Percentiles rank a stretch among this genome's conserved stretches.
phyloP scores from a whole-genome alignment of 2,329 filamentous ascomycete genomes.

The Aspergillus pseudonomiae region DNA sequence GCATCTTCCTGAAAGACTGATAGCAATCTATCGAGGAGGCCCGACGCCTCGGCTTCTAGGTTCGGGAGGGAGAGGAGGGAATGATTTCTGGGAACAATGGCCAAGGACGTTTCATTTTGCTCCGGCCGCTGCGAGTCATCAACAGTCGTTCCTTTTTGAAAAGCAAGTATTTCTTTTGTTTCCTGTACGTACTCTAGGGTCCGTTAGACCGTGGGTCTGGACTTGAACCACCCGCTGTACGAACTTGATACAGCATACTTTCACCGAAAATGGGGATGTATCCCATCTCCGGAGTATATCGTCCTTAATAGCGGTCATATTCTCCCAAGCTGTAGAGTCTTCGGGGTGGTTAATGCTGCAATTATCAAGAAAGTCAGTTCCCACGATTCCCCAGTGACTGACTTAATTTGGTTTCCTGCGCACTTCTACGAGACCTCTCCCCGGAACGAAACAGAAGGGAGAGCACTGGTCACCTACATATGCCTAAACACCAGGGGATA shows the following conservation, averaged over 20 bases:
- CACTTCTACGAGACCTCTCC: conserved; percentile 25
- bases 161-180: background rate
- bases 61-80: conserved; percentile 75
- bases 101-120: conserved; percentile 80
- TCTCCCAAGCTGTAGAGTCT: conserved; percentile 81
- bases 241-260: conserved; percentile 97
- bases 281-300: conserved; percentile 91
- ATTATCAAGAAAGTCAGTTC: conserved; percentile 36
- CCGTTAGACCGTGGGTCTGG: conserved; percentile 82
- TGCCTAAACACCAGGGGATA: conserved; percentile 91
- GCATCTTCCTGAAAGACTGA: conserved; percentile 81
- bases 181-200: conserved; percentile 71
- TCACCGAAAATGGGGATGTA: conserved; percentile 71
- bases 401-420: background rate
- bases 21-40: conserved; percentile 85
- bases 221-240: conserved; percentile 89
- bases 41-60: conserved; percentile 90
- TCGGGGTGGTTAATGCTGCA: conserved; percentile 82
- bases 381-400: conserved; percentile 4
- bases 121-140: conserved; percentile 61
- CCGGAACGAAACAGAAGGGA: conserved; percentile 24
- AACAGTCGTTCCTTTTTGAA: conserved; percentile 3
- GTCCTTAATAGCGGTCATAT: conserved; percentile 85
- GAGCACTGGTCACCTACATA: conserved; percentile 70
- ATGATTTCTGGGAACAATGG: conserved; percentile 82